These are phyloP conservation scores for Penicillium fuscoglaucum DNA, from an alignment of 2,329 filamentous ascomycete species.

Conservation along the genomic window DNA sequence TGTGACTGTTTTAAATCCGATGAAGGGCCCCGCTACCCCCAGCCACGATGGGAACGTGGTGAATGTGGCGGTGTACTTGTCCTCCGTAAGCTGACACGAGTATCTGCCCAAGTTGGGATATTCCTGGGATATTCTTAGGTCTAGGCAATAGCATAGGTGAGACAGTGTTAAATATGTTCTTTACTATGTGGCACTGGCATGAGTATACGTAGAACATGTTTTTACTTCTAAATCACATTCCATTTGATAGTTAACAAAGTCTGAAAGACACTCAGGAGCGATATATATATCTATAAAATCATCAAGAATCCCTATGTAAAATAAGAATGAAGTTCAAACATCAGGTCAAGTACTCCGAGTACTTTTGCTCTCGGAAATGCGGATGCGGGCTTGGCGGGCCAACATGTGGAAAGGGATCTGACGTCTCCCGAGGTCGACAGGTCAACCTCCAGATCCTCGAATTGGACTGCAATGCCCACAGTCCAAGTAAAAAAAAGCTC, in stretches of 20 bases:
- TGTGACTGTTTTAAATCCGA: constrained; percentile 1
- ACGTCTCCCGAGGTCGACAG: not conserved
- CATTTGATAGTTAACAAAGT: no score
- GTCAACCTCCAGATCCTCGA: not conserved
- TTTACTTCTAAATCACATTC: not conserved
- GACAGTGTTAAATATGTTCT: not conserved
- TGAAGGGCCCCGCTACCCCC: constrained; percentile 23
- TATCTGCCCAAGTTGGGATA: not conserved
- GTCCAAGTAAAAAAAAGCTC: not conserved
- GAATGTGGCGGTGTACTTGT: constrained; percentile 14
- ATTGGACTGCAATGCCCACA: not conserved
- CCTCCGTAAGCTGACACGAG: not conserved
- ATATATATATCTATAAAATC: not conserved
- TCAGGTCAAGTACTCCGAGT: not conserved
- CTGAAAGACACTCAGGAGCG: not conserved
- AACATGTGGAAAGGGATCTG: not conserved
- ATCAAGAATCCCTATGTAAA: not conserved
- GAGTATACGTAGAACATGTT: not conserved
- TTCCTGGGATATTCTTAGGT: not conserved
- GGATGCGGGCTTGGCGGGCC: not conserved
- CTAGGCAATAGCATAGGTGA: not conserved
- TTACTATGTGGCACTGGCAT: not conserved
- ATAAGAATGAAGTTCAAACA: not conserved
- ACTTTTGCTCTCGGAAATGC: not conserved
- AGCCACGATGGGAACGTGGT: constrained; percentile 26